A percentile compares a stretch with the other conserved stretches of the same genome.
Evolutionary conservation across 169 alveolate genomes (phyloP).

Genomic region (Cyclospora cayetanensis): DNA sequence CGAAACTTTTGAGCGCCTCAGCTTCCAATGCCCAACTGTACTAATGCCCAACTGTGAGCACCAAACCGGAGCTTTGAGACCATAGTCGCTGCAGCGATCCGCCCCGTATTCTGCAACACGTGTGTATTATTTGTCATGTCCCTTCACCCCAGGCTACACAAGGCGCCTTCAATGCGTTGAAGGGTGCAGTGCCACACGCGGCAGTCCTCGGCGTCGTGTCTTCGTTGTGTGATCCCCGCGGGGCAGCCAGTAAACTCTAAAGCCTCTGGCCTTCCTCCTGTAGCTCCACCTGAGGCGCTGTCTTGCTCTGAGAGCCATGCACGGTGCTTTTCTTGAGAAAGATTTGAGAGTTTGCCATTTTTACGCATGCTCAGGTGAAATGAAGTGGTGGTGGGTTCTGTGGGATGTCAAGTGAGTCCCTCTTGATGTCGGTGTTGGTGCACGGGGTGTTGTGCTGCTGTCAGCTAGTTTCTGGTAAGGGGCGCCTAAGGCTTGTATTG

Average conservation of each 20-base stretch:
- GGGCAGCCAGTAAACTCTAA: slow-evolving; percentile 48
- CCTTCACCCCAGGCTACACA: slow-evolving; percentile 2
- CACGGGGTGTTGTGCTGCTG: not conserved
- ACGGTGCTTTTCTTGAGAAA: too few relatives aligned
- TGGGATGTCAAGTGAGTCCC: slow-evolving; percentile 32
- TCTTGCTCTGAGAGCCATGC: too few relatives aligned
- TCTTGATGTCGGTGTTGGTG: not conserved
- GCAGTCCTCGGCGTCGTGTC: slow-evolving; percentile 3
- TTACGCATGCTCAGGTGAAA: not conserved
- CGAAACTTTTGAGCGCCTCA: too few relatives aligned
- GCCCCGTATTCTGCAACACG: too few relatives aligned
- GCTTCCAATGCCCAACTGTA: too few relatives aligned
- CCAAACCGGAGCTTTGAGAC: too few relatives aligned
- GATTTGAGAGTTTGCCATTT: not conserved
- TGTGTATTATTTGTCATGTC: not conserved
- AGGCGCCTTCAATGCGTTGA: not conserved
- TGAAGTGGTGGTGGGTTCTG: slow-evolving; percentile 44
- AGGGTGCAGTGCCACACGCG: slow-evolving; percentile 52
- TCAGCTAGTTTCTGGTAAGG: not conserved
- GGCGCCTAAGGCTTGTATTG: not conserved
- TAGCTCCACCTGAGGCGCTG: too few relatives aligned
- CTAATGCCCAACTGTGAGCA: too few relatives aligned
- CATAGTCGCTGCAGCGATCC: too few relatives aligned
- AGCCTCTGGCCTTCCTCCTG: not conserved
- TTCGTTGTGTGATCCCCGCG: slow-evolving; percentile 18